Conservation (phyloP, 805 yeast genomes). For the Hermanozyma aechmeae region DNA sequence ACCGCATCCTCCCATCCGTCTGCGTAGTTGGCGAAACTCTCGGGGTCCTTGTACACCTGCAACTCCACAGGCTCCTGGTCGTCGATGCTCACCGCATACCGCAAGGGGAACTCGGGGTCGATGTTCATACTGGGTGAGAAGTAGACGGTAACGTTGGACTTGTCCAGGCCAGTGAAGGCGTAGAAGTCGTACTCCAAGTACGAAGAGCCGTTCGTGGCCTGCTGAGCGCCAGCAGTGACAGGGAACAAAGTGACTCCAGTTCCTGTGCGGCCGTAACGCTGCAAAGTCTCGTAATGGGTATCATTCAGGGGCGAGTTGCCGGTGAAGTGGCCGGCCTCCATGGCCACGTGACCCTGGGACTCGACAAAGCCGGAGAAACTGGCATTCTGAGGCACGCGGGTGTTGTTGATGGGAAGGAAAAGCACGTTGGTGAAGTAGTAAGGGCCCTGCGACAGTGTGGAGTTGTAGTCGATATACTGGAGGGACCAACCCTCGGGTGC, state of each 20-base stretch:
- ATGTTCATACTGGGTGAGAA: constrained; percentile 13
- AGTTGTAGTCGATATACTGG: constrained; percentile 6
- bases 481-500: constrained; percentile 7
- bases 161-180: constrained; percentile 7
- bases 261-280: constrained; percentile 8
- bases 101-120: constrained; percentile 10
- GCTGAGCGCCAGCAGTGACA: constrained; percentile 7
- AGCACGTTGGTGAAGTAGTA: constrained; percentile 3
- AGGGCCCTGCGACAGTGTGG: constrained; percentile 6
- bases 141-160: constrained; percentile 7
- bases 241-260: constrained; percentile 11
- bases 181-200: constrained; percentile 11
- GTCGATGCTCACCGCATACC: constrained; percentile 15
- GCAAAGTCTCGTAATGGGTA: constrained; percentile 4
- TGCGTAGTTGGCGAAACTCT: constrained; percentile 7
- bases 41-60: constrained; percentile 9
- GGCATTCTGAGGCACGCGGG: constrained; percentile 3
- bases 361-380: constrained; percentile 9
- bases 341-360: constrained; percentile 7
- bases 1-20: constrained; percentile 10
- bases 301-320: constrained; percentile 4
- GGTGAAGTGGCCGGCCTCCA: constrained; percentile 10
- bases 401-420: constrained; percentile 8
- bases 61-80: constrained; percentile 10
- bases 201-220: constrained; percentile 5